Base-by-base conservation (phyloP, 257 asterid genomes). In the Petunia secreta region DNA sequence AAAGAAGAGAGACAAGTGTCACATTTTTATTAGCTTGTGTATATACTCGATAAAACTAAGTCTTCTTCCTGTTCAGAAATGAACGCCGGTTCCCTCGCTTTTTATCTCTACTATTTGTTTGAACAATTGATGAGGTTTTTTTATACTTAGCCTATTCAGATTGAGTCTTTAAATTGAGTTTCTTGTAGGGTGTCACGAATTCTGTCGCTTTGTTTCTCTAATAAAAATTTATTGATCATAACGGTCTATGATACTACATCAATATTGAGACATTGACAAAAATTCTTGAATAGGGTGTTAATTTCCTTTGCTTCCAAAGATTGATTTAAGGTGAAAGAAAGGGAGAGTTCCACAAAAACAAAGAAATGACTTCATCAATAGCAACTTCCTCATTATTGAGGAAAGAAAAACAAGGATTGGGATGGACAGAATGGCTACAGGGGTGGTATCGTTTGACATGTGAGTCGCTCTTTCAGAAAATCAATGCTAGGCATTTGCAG, bases 381-480 rank as follows among this genome's bases (percentile, higher is more conserved):
- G 57, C 15, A 8, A 4, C 57, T 52, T 46, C 1, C 73, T 59
- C 59, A 78, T 73, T 41, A 78, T 60, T 13, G 75, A 60, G 43
- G 66, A 53, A 6, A 79, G 82, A 83, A 82, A 94, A 90, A 89
- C 87, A 89, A 53, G 91, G 87, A 60, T 87, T 96, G 84, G 91
- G 93, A 62, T 96, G 99, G 98, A 90, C 85, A 79, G 95, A 89
- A 73, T 96, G 98, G 99, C 53, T 94, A 77, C 81, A 88, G 83
- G 97, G 97, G 2, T 90, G 92, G 97, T 78, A 86, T 62, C 87
- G 86, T 44, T 75, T 91, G 69, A 84, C 86, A 7, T 87, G 86
- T 84, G 98, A 96, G 90, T 86, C 92, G 88, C 86, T 96, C 25
- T 92, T 94, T 86, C 98, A 96, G 93, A 88, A 97, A 85, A 94